Evolutionary conservation across 2,329 filamentous ascomycete genomes (phyloP).

Genomic region (Ceratocystis destructans): DNA sequence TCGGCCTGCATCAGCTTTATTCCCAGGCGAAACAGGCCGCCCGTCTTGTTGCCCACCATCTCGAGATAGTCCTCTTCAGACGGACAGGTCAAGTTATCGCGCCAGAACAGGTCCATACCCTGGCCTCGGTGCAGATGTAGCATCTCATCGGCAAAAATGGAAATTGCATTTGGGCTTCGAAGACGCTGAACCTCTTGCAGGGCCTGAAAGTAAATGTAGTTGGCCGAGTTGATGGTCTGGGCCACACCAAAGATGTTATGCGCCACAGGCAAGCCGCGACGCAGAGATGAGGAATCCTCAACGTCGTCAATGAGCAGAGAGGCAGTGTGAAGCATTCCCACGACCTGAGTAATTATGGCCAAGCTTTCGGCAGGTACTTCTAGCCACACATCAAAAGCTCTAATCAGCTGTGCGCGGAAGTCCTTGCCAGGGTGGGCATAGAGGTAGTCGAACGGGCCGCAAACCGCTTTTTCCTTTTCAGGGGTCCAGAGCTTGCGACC

Average conservation of each 20-base stretch:
- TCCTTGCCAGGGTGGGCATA: constrained; percentile 70
- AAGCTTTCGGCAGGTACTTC: constrained; percentile 57
- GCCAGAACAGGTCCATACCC: constrained; percentile 86
- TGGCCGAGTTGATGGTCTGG: constrained; percentile 82
- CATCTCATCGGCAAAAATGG: constrained; percentile 69
- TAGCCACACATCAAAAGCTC: constrained; percentile 68
- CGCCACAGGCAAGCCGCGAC: constrained; percentile 67
- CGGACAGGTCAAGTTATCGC: constrained; percentile 69
- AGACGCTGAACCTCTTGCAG: constrained; percentile 62
- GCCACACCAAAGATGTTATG: constrained; percentile 74
- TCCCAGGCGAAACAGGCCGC: constrained; percentile 69
- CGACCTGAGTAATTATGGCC: constrained; percentile 61
- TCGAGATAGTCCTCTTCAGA: constrained; percentile 84
- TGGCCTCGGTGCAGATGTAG: constrained; percentile 75
- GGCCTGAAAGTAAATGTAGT: constrained; percentile 76
- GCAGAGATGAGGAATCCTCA: constrained; percentile 64
- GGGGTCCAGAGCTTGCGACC: constrained; percentile 47
- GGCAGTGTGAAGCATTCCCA: constrained; percentile 76
- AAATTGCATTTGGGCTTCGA: constrained; percentile 50
- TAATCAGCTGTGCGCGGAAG: constrained; percentile 66
- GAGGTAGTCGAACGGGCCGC: constrained; percentile 70
- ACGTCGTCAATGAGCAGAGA: constrained; percentile 79
- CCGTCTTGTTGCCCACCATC: constrained; percentile 87
- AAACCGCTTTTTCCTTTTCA: constrained; percentile 63
- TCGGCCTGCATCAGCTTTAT: constrained; percentile 83